A percentile compares a stretch with the other conserved stretches of the same genome.
Evolutionary conservation across 139 green algal species (phyloP).

Genomic region (Chlamydomonas eustigma): DNA sequence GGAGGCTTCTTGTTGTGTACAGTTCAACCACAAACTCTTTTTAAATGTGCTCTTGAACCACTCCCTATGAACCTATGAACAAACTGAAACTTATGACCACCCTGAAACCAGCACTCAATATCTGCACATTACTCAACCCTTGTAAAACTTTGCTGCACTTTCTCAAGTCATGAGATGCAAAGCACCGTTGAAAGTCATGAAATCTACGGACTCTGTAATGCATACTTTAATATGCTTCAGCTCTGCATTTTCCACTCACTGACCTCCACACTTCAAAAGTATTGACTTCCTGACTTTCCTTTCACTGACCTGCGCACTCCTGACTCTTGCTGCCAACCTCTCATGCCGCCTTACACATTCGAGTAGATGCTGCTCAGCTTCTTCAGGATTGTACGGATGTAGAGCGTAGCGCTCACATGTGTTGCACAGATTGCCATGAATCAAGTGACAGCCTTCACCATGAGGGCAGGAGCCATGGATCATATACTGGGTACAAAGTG

Average conservation of each 20-base stretch:
- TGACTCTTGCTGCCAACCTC: conserved; percentile 35
- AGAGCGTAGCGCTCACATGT: conserved; percentile 42
- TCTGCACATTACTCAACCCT: too few species aligned
- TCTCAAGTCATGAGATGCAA: too few species aligned
- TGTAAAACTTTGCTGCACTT: too few species aligned
- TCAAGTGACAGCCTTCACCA: background rate
- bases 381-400: conserved; percentile 50
- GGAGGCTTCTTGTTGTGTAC: background rate
- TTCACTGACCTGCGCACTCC: conserved; percentile 19
- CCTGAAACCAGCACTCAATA: too few species aligned
- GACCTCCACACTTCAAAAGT: background rate
- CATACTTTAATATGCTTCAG: background rate
- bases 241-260: background rate
- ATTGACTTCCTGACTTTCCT: background rate
- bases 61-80: background rate
- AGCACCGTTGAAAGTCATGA: too few species aligned
- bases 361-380: conserved; percentile 31
- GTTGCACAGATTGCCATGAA: background rate
- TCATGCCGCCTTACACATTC: conserved; percentile 52
- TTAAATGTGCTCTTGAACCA: background rate
- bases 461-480: background rate
- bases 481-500: background rate
- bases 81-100: background rate
- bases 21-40: background rate
- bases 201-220: too few species aligned